phyloP scores from a whole-genome alignment of 192 early-diverging fungal genomes.

The Linnemannia hyalina region DNA sequence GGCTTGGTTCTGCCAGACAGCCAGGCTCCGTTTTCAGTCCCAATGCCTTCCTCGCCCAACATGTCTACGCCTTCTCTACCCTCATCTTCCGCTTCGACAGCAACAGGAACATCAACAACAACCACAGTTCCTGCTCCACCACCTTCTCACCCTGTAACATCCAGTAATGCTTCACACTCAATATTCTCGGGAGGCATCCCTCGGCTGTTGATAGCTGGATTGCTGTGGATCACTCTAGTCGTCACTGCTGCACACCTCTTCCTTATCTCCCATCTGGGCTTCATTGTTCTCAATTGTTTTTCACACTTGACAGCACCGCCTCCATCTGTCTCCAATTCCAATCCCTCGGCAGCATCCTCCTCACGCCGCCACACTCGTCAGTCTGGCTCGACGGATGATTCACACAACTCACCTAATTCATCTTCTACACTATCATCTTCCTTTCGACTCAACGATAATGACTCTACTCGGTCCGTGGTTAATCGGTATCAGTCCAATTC shows the following conservation, averaged over 20 bases:
- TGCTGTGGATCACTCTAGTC: constrained; percentile 45
- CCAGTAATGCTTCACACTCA: constrained; percentile 13
- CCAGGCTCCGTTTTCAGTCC: not conserved
- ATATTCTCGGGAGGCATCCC: constrained; percentile 30
- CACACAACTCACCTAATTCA: not conserved
- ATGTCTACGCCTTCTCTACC: constrained; percentile 5
- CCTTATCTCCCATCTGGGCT: constrained; percentile 42
- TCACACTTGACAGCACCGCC: constrained; percentile 30
- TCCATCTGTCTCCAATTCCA: constrained; percentile 8
- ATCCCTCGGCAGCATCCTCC: constrained; percentile 16
- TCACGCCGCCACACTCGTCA: not conserved
- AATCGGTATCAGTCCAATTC: constrained; percentile 36
- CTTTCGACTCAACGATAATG: constrained; percentile 1
- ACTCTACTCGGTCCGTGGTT: constrained; percentile 22
- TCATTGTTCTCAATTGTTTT: constrained; percentile 48
- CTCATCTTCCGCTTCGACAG: not conserved
- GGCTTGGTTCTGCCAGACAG: not conserved
- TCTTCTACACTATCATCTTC: constrained; percentile 12
- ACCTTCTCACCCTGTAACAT: not conserved
- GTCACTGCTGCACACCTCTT: constrained; percentile 44
- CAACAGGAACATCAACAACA: constrained; percentile 9
- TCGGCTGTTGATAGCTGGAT: constrained; percentile 36
- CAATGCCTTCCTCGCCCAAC: constrained; percentile 27
- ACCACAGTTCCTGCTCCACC: constrained; percentile 1
- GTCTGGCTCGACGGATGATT: not conserved